phyloP scores from a whole-genome alignment of 352 stramenopile species.

The Pythium periplocum region DNA sequence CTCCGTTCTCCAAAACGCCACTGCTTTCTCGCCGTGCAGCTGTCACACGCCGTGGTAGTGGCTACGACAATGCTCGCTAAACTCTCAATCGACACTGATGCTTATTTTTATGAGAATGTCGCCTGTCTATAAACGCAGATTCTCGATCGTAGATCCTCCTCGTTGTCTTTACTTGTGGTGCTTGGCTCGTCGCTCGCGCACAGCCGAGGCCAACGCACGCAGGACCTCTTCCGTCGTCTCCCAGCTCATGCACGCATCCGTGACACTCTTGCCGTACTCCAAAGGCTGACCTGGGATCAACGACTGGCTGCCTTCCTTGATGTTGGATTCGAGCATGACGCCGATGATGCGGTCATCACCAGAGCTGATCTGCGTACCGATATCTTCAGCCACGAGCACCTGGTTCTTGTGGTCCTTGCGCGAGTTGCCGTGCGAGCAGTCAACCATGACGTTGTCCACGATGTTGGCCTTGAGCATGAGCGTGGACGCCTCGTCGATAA shows the following conservation, averaged over 20 bases:
- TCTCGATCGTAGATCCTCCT: not conserved
- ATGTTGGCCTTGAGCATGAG: constrained; percentile 85
- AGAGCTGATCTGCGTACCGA: constrained; percentile 60
- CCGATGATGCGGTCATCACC: constrained; percentile 80
- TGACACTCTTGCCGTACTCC: constrained; percentile 88
- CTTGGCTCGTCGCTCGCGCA: constrained; percentile 65
- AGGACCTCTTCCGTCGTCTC: constrained; percentile 72
- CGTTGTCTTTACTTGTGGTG: constrained; percentile 27
- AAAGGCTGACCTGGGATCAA: constrained; percentile 70
- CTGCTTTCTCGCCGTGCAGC: constrained; percentile 42
- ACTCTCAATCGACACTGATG: not conserved
- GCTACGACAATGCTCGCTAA: constrained; percentile 60
- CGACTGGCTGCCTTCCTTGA: constrained; percentile 76
- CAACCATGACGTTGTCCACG: constrained; percentile 84
- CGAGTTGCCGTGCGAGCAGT: constrained; percentile 90
- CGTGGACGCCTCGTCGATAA: constrained; percentile 74
- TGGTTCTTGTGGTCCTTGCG: constrained; percentile 89
- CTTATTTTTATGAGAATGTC: too few species aligned
- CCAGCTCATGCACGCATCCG: constrained; percentile 87
- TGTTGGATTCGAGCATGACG: constrained; percentile 89
- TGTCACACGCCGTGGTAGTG: constrained; percentile 30
- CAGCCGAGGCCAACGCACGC: constrained; percentile 63
- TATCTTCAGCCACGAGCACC: constrained; percentile 58
- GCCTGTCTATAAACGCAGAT: too few species aligned
- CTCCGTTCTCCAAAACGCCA: constrained; percentile 60